Base-by-base conservation (phyloP, 257 asterid species). In the Solanum sejunctum region DNA sequence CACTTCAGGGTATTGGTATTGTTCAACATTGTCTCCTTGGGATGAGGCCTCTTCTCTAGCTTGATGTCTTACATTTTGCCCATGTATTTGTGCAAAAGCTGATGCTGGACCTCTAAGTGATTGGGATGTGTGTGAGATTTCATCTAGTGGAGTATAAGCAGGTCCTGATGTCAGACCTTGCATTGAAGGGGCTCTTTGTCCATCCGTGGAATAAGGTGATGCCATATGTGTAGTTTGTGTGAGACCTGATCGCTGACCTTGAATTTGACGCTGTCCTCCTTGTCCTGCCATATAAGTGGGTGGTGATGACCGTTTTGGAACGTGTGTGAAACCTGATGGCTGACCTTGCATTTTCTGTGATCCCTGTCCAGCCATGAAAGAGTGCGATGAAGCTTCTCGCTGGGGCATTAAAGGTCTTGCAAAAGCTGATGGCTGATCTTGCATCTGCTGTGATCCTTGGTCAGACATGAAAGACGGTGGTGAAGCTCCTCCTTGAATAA, bases 211-310 rank as follows among this genome's bases (percentile, higher is more conserved):
- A 82, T 43, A 41, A 11, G 81, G 81, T 64, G 85, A 77, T 26
- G 82, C 51, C 23, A 20, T 75, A 56, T n/a, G 52, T 39, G 83
- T 70, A 16, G 32, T 64, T 73, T 79, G 87, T 17, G 84, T 8
- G 66, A 72, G 63, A 21, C 72, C 26, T 26, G 84, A 84, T 85
- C 69, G 36, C 75, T 82, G 90, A 21, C 91, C 91, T n/a, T 91
- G 91, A 43, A 56, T 26, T 10, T 86, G 92, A 55, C 85, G 85
- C 23, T 51, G 26, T 82, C 52, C 80, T 61, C 71, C 51, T 32
- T 79, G 82, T 20, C 82, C 82, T 66, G 71, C 85, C 84, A 85
- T 55, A 61, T 51, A 9, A 75, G 87, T 21, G 84, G 84, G 51
- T 3, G 85, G 43, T 6, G 85, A 52, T 26, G 82, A 21, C 49